These are phyloP conservation scores for Pyracantha coccinea DNA, from an alignment of 331 rosid species.

Conservation along the genomic window DNA sequence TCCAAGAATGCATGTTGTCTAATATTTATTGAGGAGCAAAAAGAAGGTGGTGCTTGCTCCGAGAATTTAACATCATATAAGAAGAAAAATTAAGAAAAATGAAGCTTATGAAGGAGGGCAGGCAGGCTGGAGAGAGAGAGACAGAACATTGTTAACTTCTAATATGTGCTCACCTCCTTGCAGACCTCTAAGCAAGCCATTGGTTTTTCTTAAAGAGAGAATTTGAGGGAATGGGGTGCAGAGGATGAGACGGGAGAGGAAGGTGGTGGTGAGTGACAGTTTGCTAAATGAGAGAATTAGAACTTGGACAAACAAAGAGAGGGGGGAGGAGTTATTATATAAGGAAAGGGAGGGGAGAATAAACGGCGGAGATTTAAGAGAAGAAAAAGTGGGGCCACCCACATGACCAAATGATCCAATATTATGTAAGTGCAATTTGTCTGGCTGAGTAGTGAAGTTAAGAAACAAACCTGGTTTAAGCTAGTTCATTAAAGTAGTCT, in stretches of 20 bases:
- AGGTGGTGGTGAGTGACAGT: conserved; percentile 1
- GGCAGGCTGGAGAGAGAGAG: background rate
- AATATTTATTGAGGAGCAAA: background rate
- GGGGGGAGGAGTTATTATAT: conserved; percentile 30
- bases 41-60: background rate
- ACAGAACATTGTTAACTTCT: background rate
- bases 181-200: conserved; percentile 24
- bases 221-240: conserved; percentile 2
- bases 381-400: conserved; percentile 24
- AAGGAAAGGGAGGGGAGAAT: conserved; percentile 20
- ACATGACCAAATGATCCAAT: conserved; percentile 33
- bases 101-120: background rate
- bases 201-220: background rate
- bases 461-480: background rate
- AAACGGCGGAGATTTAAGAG: conserved; percentile 45
- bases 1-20: conserved; percentile 1
- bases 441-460: conserved; percentile 4
- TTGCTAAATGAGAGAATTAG: background rate
- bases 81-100: background rate
- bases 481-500: background rate
- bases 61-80: background rate
- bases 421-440: conserved; percentile 21
- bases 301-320: conserved; percentile 37
- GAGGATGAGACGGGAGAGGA: conserved; percentile 8
- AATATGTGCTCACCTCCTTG: conserved; percentile 19